Conservation (phyloP, 2,329 filamentous ascomycete species). For the Tothia fuscella region DNA sequence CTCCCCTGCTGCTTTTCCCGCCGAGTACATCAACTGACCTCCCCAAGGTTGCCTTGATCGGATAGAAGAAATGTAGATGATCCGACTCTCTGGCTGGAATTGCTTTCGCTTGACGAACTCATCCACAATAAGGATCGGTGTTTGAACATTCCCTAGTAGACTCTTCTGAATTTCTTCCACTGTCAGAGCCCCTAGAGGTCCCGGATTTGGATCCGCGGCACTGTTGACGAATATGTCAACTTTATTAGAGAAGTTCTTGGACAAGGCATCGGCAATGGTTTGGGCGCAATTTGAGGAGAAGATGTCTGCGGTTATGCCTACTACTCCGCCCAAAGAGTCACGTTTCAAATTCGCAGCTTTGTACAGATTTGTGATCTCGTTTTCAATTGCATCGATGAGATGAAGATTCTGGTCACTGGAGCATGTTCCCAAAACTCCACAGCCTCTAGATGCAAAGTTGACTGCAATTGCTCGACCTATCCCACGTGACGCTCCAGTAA, state of each 20-base stretch:
- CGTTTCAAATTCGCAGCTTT: constrained; percentile 13
- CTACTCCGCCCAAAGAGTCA: constrained; percentile 13
- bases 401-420: constrained; percentile 14
- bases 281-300: constrained; percentile 19
- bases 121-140: constrained; percentile 25
- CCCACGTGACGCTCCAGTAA: constrained; percentile 10
- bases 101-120: constrained; percentile 21
- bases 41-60: constrained; percentile 24
- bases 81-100: constrained; percentile 24
- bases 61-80: constrained; percentile 26
- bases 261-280: constrained; percentile 19
- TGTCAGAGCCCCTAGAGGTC: constrained; percentile 19
- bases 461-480: constrained; percentile 17
- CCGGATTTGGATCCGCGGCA: constrained; percentile 21
- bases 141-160: constrained; percentile 25
- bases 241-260: constrained; percentile 14
- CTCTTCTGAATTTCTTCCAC: constrained; percentile 20
- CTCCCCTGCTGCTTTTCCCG: constrained; percentile 25
- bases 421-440: constrained; percentile 24
- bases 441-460: constrained; percentile 23
- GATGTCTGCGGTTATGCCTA: constrained; percentile 21
- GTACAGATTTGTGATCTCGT: constrained; percentile 16
- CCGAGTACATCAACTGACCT: constrained; percentile 24
- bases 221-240: constrained; percentile 27
- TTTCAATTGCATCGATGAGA: constrained; percentile 15